These are phyloP conservation scores for Tuber aestivum DNA, from an alignment of 495 filamentous ascomycete genomes.

Conservation along the genomic window DNA sequence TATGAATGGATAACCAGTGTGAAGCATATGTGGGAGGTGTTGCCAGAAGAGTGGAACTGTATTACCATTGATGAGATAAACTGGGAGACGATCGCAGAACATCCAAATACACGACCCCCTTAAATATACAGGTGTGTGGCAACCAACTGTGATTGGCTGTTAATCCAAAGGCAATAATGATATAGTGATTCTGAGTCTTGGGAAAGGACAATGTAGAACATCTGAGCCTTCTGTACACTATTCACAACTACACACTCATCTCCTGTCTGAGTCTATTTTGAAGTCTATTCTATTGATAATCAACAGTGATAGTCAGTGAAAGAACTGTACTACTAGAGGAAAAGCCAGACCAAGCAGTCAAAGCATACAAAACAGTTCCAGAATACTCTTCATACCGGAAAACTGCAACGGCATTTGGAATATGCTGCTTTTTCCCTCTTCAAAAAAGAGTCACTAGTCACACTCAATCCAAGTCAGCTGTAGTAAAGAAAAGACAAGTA, in stretches of 20 bases:
- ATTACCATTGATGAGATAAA: slow-evolving; percentile 19
- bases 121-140: too few relatives aligned
- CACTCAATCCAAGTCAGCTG: neutral
- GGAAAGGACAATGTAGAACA: too few relatives aligned
- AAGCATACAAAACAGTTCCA: slow-evolving; percentile 4
- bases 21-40: neutral
- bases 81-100: neutral
- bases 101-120: too few relatives aligned
- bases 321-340: neutral
- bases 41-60: slow-evolving; percentile 8
- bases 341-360: neutral
- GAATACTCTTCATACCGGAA: neutral
- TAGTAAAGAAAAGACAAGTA: neutral
- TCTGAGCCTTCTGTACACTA: too few relatives aligned
- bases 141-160: too few relatives aligned
- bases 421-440: neutral
- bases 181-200: too few relatives aligned
- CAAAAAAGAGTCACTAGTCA: neutral
- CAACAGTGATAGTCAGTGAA: neutral
- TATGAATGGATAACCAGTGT: too few relatives aligned
- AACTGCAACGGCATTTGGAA: neutral
- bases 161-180: too few relatives aligned
- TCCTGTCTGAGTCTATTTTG: too few relatives aligned
- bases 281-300: neutral
- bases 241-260: too few relatives aligned